Base-by-base conservation (phyloP, 1,139 yeast species). In the Hyphopichia khmerensis region DNA sequence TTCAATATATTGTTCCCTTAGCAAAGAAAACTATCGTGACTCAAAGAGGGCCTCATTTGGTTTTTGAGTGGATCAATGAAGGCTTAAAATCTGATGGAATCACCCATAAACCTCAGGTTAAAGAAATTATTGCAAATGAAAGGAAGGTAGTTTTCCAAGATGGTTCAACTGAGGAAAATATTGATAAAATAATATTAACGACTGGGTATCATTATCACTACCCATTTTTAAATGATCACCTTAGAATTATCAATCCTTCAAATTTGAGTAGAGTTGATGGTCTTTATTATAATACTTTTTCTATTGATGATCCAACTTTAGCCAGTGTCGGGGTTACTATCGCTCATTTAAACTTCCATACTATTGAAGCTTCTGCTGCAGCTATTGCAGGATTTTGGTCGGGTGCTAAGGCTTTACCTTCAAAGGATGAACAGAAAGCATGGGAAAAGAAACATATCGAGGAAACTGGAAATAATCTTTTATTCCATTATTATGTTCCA, bases 301-400 rank as follows among this genome's bases (percentile, higher is more conserved):
- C 65, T n/a, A 63, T 69, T 40, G 58, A 61, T 2, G 79, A 74
- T 44, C 76, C 78, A 16, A 67, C 75, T 1, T 51, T 74, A 23
- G 74, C 69, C 1, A 57, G 64, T n/a, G 62, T 65, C 9, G 78
- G 79, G 1, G 59, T 69, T 1, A 59, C 72, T 1, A 58, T 67
- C 9, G 65, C 74, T n/a, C 65, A 70, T 3, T 51, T 71, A 24
- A 69, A 69, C 45, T 73, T 74, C 55, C 67, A 67, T 43, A 58
- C 72, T 3, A 67, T 73, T 33, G 79, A 74, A 48, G 64, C 71
- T 3, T 59, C 64, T 48, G 70, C 75, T 3, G 69, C 75, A 17
- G 75, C 77, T 0, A 58, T 73, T 33, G 77, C 78, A 13, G 79
- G 79, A 7, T 70, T 72, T 4, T 73, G 77, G 77, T 64, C 69